phyloP scores from a whole-genome alignment of 257 asterid species.

The Striga asiatica region DNA sequence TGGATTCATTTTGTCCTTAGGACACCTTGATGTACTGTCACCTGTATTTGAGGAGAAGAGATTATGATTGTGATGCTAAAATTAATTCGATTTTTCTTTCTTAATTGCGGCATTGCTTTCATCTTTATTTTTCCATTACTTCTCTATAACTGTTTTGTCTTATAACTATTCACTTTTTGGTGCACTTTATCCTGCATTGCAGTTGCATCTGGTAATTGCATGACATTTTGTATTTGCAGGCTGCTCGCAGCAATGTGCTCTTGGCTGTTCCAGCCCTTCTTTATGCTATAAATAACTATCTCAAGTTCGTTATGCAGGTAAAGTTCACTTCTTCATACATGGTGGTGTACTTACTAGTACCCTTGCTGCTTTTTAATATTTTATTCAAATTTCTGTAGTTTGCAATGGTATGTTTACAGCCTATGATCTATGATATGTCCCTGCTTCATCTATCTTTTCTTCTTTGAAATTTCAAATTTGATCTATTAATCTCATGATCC shows the following conservation, averaged over 20 bases:
- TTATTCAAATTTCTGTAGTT: constrained; percentile 5
- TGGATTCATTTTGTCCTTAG: background rate
- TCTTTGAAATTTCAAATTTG: background rate
- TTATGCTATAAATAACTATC: constrained; percentile 86
- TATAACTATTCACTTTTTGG: too few relatives aligned
- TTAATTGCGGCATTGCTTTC: too few relatives aligned
- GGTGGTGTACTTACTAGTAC: background rate
- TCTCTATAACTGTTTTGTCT: too few relatives aligned
- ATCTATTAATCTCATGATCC: constrained; percentile 7
- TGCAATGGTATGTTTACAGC: background rate
- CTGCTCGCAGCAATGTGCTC: constrained; percentile 74
- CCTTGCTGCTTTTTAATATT: background rate
- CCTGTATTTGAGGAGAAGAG: background rate
- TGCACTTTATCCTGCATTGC: constrained; percentile 4
- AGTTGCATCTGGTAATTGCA: constrained; percentile 10
- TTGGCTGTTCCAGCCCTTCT: constrained; percentile 95
- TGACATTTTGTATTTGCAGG: constrained; percentile 40
- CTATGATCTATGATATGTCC: background rate
- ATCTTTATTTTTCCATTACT: constrained; percentile 3
- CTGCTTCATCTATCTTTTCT: background rate
- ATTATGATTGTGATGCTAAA: background rate
- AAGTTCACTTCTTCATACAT: constrained; percentile 3
- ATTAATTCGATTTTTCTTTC: background rate
- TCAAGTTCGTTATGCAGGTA: constrained; percentile 95
- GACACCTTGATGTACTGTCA: constrained; percentile 10